Base-by-base conservation (phyloP, 148 eudicot species). In the Heliosperma pusillum region DNA sequence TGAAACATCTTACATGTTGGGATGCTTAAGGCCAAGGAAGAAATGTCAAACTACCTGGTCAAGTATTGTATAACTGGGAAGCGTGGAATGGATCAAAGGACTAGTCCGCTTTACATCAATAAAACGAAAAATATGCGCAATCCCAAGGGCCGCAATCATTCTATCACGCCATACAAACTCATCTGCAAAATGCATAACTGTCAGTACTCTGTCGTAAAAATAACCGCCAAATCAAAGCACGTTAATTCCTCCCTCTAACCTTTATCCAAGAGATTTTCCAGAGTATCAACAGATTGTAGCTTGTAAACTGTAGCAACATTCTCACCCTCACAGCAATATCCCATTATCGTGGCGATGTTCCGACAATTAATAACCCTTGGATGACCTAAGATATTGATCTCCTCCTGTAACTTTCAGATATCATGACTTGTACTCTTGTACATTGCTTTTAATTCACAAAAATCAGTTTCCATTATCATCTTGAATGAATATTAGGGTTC, bases 341-440 rank as follows among this genome's bases (percentile, higher is more conserved):
- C 66, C 36, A 62, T 62, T 26, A 62, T 11, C 19, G 26, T 62
- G 17, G 33, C 66, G 66, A 62, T 25, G 36, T 62, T 25, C 19
- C 33, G 66, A 62, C 66, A 62, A 62, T 62, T 27, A 25, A 62
- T 26, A 36, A 62, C n/a, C 66, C 19, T 62, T 62, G 66, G 33
- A 62, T 62, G 66, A 25, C 36, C 17, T 11, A 62, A 62, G 11
- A 62, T 62, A 19, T 16, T 26, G 1, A 62, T 26, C 36, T 62
- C 66, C 66, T 62, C 66, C 66, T 62, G 27, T 15, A 9, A 8
- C 8, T 45, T 45, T 8, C 10, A 8, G 9, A 29, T 29, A 29
- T 29, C 30, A 29, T 1, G 30, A 29, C 3, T 29, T 29, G 30
- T 29, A 29, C 3, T 8, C 9, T 42, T 42, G 45, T 42, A 42